Base-by-base conservation (phyloP, 2,329 filamentous ascomycete genomes). In the Pseudogymnoascus sp. region DNA sequence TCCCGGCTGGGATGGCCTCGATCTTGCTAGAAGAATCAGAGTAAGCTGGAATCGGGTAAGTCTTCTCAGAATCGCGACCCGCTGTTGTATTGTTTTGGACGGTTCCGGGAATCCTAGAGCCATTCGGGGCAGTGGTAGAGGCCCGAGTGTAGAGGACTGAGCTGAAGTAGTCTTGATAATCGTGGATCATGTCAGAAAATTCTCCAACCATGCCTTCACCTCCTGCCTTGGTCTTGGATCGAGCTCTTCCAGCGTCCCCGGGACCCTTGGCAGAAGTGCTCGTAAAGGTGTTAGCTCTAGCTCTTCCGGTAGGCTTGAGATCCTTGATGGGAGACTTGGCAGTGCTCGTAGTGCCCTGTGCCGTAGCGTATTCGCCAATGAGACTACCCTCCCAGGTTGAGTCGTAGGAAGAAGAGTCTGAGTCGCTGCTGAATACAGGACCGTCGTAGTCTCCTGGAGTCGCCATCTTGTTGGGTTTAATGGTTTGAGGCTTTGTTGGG, bases 91-190 rank as follows among this genome's bases (percentile, higher is more conserved):
- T 56, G 61, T 40, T 29, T 3, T n/a, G 40, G 29, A 13, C 2
- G 19, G 31, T 59, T 31, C 26, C 61, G 8, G n/a, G 19, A 26
- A 8, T n/a, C 47, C 24, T 35, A 35, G 47, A 14, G 10, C 56
- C 10, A n/a, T 13, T 7, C n/a, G 61, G 21, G 24, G 5, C 7
- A 10, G n/a, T 6, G 19, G 10, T 11, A 19, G 11, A 13, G 29
- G 10, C 29, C 26, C 13, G n/a, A 31, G 26, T 19, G 31, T 33
- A 33, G 31, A 33, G 31, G 31, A 33, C 31, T 11, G 8, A 10
- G 37, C 7, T 1, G 71, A 68, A 74, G 6, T 71, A 13, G 29
- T 10, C n/a, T 33, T n/a, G 29, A 33, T 19, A 2, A n/a, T n/a
- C n/a, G 50, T 56, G 19, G n/a, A 21, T 10, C 50, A 56, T 33